Evolutionary conservation across 495 filamentous ascomycete genomes (phyloP), one percentile per base, ranked within the genome.

Genomic region (Aspergillus bertholletiae): DNA sequence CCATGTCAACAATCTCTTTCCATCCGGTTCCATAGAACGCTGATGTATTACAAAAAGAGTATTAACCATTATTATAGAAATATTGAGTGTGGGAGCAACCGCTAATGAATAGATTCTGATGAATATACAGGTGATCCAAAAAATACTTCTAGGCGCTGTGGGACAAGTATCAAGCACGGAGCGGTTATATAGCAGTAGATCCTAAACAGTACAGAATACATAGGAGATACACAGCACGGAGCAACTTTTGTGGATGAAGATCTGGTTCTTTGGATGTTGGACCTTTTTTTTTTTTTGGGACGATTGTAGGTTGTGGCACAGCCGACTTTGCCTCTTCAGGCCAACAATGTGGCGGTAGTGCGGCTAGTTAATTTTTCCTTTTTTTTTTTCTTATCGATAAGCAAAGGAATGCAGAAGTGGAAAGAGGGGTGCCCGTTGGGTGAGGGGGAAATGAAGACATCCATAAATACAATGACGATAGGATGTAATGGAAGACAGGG

Each of bases 311-410:
- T 6, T 40, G 49, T 43, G 49, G 35, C 49, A 51, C 49, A 51
- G 49, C 5, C 0, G 15, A 8, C 39, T 22, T 46, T 51, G 54
- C 54, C 54, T 46, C 54, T n/a, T n/a, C n/a, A 51, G 54, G 54
- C 39, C 5, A 35, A 9, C 13, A 30, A 12, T 34, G 46, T 49
- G 46, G 46, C 46, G 46, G 26, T 17, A 23, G n/a, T 26, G 27
- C 18, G n/a, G n/a, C n/a, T n/a, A n/a, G n/a, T n/a, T n/a, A n/a
- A n/a, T n/a, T n/a, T n/a, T n/a, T n/a, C n/a, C n/a, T n/a, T n/a
- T n/a, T 30, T 13, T 17, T 9, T 35, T 20, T 30, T 21, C 54
- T 56, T 56, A 56, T 56, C 54, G 54, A 56, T 51, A 51, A 51
- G 49, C 35, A 43, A 18, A 21, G 17, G 12, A 13, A 6, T 20